Percentiles rank a stretch among this genome's conserved stretches.
These are phyloP conservation scores for Camptophora hylomeconis DNA, from an alignment of 2,329 filamentous ascomycete genomes.

Conservation along the genomic window DNA sequence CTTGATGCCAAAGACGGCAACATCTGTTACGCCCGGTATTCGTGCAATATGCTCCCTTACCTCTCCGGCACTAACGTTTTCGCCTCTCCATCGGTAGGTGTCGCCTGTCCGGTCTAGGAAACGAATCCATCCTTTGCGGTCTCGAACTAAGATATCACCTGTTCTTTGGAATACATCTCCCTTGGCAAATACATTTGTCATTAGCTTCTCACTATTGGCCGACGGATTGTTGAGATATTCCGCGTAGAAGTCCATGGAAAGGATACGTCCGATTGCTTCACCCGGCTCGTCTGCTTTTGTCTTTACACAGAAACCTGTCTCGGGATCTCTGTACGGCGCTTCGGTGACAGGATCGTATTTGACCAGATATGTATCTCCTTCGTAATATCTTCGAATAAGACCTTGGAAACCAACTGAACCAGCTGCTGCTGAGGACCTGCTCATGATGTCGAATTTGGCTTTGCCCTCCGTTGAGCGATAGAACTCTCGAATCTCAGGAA, in stretches of 20 bases:
- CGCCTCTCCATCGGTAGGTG: conserved; percentile 51
- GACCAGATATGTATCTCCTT: conserved; percentile 47
- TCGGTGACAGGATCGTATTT: conserved; percentile 56
- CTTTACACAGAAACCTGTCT: conserved; percentile 53
- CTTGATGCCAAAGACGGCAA: conserved; percentile 64
- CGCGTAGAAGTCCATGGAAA: conserved; percentile 55
- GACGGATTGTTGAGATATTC: conserved; percentile 67
- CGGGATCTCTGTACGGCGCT: conserved; percentile 49
- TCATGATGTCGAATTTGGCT: conserved; percentile 47
- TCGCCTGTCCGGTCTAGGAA: conserved; percentile 58
- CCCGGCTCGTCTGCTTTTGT: conserved; percentile 54
- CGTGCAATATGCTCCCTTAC: conserved; percentile 59
- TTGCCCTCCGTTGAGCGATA: conserved; percentile 67
- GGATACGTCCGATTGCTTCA: conserved; percentile 58
- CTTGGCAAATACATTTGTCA: conserved; percentile 57
- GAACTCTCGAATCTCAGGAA: conserved; percentile 52
- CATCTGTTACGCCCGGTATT: conserved; percentile 55
- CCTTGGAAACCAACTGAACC: conserved; percentile 35
- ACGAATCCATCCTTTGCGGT: conserved; percentile 56
- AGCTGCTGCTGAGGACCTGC: conserved; percentile 34
- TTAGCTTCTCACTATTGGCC: conserved; percentile 59
- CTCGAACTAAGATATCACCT: conserved; percentile 64
- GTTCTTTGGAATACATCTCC: conserved; percentile 75
- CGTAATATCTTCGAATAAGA: conserved; percentile 27
- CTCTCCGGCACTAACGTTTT: conserved; percentile 71